A percentile compares a stretch with the other conserved stretches of the same genome.
phyloP scores from a whole-genome alignment of 306 rosid genomes.

The Rosa chinensis region DNA sequence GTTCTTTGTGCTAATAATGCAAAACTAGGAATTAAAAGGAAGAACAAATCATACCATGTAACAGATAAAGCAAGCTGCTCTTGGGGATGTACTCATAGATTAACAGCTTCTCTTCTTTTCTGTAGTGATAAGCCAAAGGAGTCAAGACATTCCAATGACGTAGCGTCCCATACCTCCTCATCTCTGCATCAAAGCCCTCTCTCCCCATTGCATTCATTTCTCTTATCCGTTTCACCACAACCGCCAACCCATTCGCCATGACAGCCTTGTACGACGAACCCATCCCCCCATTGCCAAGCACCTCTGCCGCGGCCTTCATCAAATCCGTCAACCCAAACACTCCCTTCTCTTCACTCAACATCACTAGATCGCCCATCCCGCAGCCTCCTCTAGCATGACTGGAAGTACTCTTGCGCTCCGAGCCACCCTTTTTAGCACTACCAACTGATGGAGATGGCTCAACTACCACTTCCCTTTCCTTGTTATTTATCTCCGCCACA shows the following conservation, averaged over 20 bases:
- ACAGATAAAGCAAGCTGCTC: slow-evolving; percentile 52
- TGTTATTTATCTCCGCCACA: slow-evolving; percentile 37
- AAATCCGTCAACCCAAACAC: slow-evolving; percentile 69
- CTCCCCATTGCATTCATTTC: slow-evolving; percentile 61
- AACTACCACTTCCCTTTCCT: slow-evolving; percentile 22
- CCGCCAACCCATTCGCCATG: slow-evolving; percentile 71
- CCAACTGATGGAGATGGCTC: neutral
- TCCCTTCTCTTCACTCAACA: slow-evolving; percentile 64
- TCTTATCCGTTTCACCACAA: slow-evolving; percentile 77
- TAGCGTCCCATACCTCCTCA: slow-evolving; percentile 40
- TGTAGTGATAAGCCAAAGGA: slow-evolving; percentile 69
- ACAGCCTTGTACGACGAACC: slow-evolving; percentile 85
- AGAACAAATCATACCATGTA: slow-evolving; percentile 51
- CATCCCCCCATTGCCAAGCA: slow-evolving; percentile 65
- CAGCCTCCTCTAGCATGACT: slow-evolving; percentile 10
- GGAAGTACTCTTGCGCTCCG: slow-evolving; percentile 1
- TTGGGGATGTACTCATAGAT: slow-evolving; percentile 63
- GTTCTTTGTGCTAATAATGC: neutral
- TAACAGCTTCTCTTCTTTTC: slow-evolving; percentile 65
- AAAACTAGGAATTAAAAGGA: neutral
- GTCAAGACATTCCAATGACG: slow-evolving; percentile 59
- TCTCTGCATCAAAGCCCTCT: slow-evolving; percentile 67
- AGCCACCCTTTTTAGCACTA: neutral
- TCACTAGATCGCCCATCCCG: slow-evolving; percentile 39
- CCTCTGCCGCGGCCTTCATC: slow-evolving; percentile 80